These are phyloP conservation scores for Paspalum vaginatum DNA, from an alignment of 176 grass and related monocot species.

Conservation along the genomic window DNA sequence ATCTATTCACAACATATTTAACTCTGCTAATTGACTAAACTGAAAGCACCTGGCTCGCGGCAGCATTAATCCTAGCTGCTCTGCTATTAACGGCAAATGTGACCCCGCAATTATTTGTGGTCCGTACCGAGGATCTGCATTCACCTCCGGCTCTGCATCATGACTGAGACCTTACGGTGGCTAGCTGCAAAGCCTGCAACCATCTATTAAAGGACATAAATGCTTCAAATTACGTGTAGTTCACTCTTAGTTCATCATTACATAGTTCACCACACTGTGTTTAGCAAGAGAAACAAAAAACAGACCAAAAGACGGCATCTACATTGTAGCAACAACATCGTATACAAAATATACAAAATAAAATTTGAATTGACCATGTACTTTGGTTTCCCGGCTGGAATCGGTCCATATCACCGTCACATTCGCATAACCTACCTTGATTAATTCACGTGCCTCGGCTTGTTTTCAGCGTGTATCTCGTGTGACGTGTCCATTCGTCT, in stretches of 20 bases:
- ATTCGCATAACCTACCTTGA: too few relatives aligned
- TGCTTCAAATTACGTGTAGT: too few relatives aligned
- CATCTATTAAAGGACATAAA: too few relatives aligned
- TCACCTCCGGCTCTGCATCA: background rate
- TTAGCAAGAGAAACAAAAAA: too few relatives aligned
- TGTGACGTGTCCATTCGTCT: background rate
- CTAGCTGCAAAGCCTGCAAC: background rate
- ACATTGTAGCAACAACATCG: too few relatives aligned
- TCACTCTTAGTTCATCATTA: too few relatives aligned
- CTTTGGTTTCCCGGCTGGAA: too few relatives aligned
- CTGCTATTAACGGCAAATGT: background rate
- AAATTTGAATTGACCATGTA: too few relatives aligned
- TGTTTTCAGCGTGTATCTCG: background rate
- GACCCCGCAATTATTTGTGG: constrained; percentile 17
- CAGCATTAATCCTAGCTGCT: background rate
- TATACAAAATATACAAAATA: too few relatives aligned
- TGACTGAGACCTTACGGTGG: constrained; percentile 10
- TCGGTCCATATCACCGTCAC: too few relatives aligned
- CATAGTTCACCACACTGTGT: too few relatives aligned
- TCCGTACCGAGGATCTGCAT: background rate
- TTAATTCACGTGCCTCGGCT: background rate
- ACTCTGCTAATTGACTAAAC: background rate
- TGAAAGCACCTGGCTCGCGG: background rate
- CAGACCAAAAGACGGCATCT: too few relatives aligned
- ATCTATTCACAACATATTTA: background rate